phyloP scores from a whole-genome alignment of 305 asterid species.

The Plantago coronopus region DNA sequence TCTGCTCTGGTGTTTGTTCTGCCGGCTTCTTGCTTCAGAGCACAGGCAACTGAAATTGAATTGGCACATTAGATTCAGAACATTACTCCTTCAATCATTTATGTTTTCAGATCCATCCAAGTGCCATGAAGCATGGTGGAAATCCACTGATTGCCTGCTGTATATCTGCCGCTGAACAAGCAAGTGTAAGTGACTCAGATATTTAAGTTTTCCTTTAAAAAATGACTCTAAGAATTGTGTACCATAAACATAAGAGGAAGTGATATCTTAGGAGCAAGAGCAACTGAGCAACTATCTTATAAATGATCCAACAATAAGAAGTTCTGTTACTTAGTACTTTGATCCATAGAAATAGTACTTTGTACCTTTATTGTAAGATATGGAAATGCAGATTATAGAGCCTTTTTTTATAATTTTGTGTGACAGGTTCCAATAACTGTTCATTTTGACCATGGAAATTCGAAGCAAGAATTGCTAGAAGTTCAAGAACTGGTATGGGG shows the following conservation, averaged over 20 bases:
- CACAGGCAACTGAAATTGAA: slow-evolving; percentile 1
- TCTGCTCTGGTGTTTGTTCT: slow-evolving; percentile 3
- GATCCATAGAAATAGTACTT: background rate
- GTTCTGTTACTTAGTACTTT: background rate
- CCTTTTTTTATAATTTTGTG: slow-evolving; percentile 18
- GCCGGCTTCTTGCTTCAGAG: background rate
- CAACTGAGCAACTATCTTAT: background rate
- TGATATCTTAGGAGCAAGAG: background rate
- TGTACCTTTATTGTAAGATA: slow-evolving; percentile 3
- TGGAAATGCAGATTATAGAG: background rate
- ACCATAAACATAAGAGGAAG: slow-evolving; percentile 9
- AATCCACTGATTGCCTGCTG: slow-evolving; percentile 77
- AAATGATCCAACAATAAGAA: background rate
- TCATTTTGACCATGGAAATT: slow-evolving; percentile 96
- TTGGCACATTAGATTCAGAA: slow-evolving; percentile 8
- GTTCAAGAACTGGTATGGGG: slow-evolving; percentile 71
- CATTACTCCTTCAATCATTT: slow-evolving; percentile 4
- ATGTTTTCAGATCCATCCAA: slow-evolving; percentile 78
- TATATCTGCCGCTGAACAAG: slow-evolving; percentile 78
- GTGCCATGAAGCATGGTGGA: slow-evolving; percentile 91
- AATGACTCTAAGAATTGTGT: slow-evolving; percentile 9
- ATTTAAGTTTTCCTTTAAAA: slow-evolving; percentile 18
- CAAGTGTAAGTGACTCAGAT: slow-evolving; percentile 59
- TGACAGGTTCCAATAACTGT: slow-evolving; percentile 89
- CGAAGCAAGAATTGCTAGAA: slow-evolving; percentile 77